phyloP scores from a whole-genome alignment of 2,329 filamentous ascomycete species.

The Fusarium foetens region DNA sequence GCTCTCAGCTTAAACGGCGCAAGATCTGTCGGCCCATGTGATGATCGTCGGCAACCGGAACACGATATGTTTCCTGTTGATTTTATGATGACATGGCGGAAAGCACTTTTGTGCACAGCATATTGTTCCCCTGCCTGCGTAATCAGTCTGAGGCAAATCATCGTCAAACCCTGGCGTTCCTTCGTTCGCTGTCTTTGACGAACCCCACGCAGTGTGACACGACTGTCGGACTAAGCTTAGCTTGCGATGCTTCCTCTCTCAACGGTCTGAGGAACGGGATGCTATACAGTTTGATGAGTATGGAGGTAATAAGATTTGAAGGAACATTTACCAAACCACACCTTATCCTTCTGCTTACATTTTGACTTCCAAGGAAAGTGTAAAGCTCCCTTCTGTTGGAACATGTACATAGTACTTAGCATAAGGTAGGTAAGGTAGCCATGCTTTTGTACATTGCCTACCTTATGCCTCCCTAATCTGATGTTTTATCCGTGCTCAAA shows the following conservation, averaged over 20 bases:
- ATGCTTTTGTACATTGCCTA: not conserved
- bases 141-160: constrained; percentile 33
- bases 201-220: not conserved
- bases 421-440: not conserved
- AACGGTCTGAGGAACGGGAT: not conserved
- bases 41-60: constrained; percentile 34
- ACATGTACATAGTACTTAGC: not conserved
- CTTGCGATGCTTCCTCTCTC: constrained; percentile 6
- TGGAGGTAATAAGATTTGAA: constrained; percentile 2
- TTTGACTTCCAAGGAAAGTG: not conserved
- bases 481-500: constrained; percentile 27
- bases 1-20: constrained; percentile 13
- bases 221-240: constrained; percentile 10
- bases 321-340: not conserved
- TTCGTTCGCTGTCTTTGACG: constrained; percentile 3
- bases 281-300: not conserved
- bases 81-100: constrained; percentile 17
- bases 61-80: constrained; percentile 32
- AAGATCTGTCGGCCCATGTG: constrained; percentile 9
- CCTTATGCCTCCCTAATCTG: constrained; percentile 8
- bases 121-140: constrained; percentile 24
- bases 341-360: not conserved
- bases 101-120: constrained; percentile 13
- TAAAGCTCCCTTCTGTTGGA: not conserved
- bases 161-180: constrained; percentile 5